Conservation (phyloP, 2,329 filamentous ascomycete species). For the Microsporum canis region DNA sequence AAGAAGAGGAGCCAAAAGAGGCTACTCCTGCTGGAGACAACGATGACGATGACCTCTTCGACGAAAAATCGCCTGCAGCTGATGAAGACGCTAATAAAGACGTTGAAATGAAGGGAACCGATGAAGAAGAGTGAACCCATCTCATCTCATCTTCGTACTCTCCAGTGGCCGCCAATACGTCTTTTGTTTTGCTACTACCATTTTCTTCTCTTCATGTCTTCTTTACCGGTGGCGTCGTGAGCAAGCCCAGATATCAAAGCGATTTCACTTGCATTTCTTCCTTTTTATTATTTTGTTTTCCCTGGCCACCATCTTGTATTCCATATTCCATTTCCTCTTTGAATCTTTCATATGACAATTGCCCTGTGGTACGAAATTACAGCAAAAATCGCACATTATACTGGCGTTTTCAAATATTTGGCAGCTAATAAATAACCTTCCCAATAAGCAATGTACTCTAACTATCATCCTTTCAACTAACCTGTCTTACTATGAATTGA, state of each 20-base stretch:
- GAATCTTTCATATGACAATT: not conserved
- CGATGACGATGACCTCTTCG: conserved; percentile 30
- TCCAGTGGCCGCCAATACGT: not conserved
- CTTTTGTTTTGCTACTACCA: not conserved
- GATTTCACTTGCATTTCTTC: not conserved
- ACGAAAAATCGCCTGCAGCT: conserved; percentile 20
- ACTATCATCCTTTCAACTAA: not conserved
- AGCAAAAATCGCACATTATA: not conserved
- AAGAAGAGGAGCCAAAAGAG: conserved; percentile 35
- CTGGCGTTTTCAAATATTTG: not conserved
- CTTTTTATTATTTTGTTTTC: not conserved
- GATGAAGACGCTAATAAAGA: conserved; percentile 20
- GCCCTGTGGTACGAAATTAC: not conserved
- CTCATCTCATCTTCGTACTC: not conserved
- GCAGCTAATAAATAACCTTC: not conserved
- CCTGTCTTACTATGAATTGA: not conserved
- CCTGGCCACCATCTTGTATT: not conserved
- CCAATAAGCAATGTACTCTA: not conserved
- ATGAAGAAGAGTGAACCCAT: conserved; percentile 14
- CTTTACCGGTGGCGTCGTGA: not conserved
- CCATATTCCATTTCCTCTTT: not conserved
- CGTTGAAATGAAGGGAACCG: conserved; percentile 28
- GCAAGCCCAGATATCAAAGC: not conserved
- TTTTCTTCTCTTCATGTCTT: not conserved
- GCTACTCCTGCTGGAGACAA: conserved; percentile 12